phyloP scores from a whole-genome alignment of 805 yeast species.

The Ogataea nonfermentans region DNA sequence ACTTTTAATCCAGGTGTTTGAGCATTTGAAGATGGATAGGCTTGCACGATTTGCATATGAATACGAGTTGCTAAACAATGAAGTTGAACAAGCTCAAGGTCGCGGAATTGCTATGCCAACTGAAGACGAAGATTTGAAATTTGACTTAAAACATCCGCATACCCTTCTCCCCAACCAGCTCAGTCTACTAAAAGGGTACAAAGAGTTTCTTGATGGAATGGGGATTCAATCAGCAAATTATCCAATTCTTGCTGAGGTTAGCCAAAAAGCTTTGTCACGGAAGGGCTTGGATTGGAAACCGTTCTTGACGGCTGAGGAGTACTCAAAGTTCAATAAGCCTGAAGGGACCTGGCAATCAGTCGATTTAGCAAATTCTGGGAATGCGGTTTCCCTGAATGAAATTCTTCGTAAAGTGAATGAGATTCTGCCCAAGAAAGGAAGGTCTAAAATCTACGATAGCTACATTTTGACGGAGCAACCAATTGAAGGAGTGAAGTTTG shows the following conservation, averaged over 20 bases:
- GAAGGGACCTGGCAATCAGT: conserved; percentile 20
- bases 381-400: conserved; percentile 18
- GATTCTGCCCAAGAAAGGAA: conserved; percentile 38
- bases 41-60: conserved; percentile 59
- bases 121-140: conserved; percentile 23
- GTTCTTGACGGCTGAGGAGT: conserved; percentile 17
- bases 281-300: neutral
- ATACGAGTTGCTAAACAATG: conserved; percentile 46
- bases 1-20: conserved; percentile 49
- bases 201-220: conserved; percentile 18
- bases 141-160: conserved; percentile 22
- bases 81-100: conserved; percentile 32
- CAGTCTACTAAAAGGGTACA: conserved; percentile 21
- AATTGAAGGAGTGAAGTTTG: conserved; percentile 43
- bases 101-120: conserved; percentile 28
- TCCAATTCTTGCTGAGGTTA: neutral
- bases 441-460: conserved; percentile 46
- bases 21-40: conserved; percentile 45
- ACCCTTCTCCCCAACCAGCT: conserved; percentile 34
- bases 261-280: neutral
- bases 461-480: conserved; percentile 50
- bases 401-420: conserved; percentile 26
- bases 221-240: conserved; percentile 15
- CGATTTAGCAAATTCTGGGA: conserved; percentile 17
- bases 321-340: conserved; percentile 25